Evolutionary conservation across 78 protist genomes (phyloP), one percentile per base, ranked within the genome.

Genomic region (Cavenderia fasciculata): DNA sequence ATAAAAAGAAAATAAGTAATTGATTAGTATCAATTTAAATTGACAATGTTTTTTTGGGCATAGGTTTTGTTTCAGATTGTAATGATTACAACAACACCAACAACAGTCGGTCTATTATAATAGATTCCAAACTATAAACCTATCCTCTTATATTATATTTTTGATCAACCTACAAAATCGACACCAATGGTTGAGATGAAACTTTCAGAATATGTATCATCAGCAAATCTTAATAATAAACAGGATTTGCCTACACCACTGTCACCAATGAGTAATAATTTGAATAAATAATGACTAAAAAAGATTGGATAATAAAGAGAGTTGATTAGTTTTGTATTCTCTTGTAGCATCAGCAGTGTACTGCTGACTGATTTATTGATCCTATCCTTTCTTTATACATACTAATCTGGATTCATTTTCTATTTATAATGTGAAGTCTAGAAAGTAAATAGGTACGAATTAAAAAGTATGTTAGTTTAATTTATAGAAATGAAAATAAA

Each of bases 161-260:
- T 21, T 4, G 4, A 61, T 61, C 29, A 31, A 59, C 78, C 2
- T 40, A 92, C 90, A 63, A 96, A 96, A 68, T 96, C 98, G 33
- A 96, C 99, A 49, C 99, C 99, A 75, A 99, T 99, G 27, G 99
- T 99, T 36, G 92, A 62, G 95, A 98, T 99, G 96, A 98, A 97
- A 68, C 85, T 63, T 87, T 98, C 99, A 16, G 99, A 96, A 95
- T 96, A 98, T 6, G 99, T 97, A 85, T 97, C 98, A 76, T 98
- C 99, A 36, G 98, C 97, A 46, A 95, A 97, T 43, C 98, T 87
- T 21, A 95, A 93, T 59, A 97, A 71, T 27, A 97, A 92, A 91
- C 97, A 94, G 21, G 94, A 74, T 65, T 97, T 97, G 29, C 99
- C 99, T 21, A 97, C 99, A n/a, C 98, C 97, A 25, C 94, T 76